Evolutionary conservation across 768 basidiomycete genomes (phyloP).

Genomic region (Saitozyma podzolica): DNA sequence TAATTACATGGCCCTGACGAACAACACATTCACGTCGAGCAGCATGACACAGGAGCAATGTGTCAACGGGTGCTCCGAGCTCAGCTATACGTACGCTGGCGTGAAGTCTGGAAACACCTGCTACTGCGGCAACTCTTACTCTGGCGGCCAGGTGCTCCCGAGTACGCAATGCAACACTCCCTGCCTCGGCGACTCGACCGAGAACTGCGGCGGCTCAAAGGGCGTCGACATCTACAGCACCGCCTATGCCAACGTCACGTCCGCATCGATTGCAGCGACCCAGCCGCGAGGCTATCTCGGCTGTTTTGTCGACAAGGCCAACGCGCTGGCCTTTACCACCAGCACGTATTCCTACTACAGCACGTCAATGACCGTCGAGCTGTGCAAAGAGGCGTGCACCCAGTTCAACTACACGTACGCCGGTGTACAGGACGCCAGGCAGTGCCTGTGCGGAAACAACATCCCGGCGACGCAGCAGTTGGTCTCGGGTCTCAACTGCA

Average conservation of each 20-base stretch:
- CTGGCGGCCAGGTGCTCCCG: background rate
- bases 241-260: background rate
- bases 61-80: slow-evolving; percentile 1
- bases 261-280: background rate
- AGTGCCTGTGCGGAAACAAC: too few species aligned
- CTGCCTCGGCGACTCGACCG: slow-evolving; percentile 33
- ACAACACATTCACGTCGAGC: background rate
- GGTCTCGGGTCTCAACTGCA: background rate
- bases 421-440: background rate
- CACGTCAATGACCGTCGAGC: background rate
- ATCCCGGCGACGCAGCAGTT: slow-evolving; percentile 1
- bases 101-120: slow-evolving; percentile 6
- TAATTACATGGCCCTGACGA: background rate
- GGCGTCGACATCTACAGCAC: background rate
- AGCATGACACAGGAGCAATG: background rate
- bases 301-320: background rate
- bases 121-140: slow-evolving; percentile 20
- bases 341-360: background rate
- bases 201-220: slow-evolving; percentile 10
- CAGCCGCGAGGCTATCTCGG: background rate
- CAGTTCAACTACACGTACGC: background rate
- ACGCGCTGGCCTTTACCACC: background rate
- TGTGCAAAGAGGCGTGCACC: background rate
- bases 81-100: slow-evolving; percentile 5
- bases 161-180: slow-evolving; percentile 19